phyloP scores from a whole-genome alignment of 2,329 filamentous ascomycete genomes.

The Pochonia chlamydosporia region DNA sequence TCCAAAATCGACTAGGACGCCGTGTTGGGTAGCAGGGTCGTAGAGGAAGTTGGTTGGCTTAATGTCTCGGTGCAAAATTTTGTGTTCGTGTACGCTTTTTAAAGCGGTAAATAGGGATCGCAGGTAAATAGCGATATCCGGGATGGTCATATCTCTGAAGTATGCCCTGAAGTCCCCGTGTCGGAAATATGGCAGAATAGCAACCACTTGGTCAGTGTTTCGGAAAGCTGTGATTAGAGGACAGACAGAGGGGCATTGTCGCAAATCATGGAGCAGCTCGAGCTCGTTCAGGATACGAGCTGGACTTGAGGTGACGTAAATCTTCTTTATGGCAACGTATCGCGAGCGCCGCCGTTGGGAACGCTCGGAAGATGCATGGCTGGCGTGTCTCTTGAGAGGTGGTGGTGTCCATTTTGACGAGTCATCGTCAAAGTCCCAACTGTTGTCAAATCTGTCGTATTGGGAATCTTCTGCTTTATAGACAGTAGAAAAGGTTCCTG shows the following conservation, averaged over 20 bases:
- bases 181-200: constrained; percentile 90
- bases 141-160: constrained; percentile 81
- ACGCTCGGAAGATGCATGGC: constrained; percentile 23
- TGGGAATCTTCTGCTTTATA: constrained; percentile 95
- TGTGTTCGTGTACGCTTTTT: constrained; percentile 71
- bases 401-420: constrained; percentile 64
- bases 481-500: constrained; percentile 95
- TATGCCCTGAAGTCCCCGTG: constrained; percentile 94
- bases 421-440: constrained; percentile 73
- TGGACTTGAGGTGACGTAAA: constrained; percentile 96
- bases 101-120: constrained; percentile 82
- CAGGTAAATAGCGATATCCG: constrained; percentile 87
- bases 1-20: constrained; percentile 98
- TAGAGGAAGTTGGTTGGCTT: constrained; percentile 98
- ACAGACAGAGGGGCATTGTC: constrained; percentile 78
- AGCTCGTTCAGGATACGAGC: constrained; percentile 93
- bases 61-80: constrained; percentile 90
- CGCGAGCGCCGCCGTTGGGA: constrained; percentile 41
- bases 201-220: constrained; percentile 88
- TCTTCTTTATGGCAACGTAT: constrained; percentile 97
- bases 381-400: constrained; percentile 48
- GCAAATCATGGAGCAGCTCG: constrained; percentile 83
- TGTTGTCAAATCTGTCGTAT: constrained; percentile 77
- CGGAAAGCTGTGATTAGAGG: constrained; percentile 97
- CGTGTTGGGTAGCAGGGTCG: constrained; percentile 70